Evolutionary conservation across 225 moss, liverwort and hornwort genomes (phyloP), one percentile per base, ranked within the genome.

Genomic region (Neckera pumila): DNA sequence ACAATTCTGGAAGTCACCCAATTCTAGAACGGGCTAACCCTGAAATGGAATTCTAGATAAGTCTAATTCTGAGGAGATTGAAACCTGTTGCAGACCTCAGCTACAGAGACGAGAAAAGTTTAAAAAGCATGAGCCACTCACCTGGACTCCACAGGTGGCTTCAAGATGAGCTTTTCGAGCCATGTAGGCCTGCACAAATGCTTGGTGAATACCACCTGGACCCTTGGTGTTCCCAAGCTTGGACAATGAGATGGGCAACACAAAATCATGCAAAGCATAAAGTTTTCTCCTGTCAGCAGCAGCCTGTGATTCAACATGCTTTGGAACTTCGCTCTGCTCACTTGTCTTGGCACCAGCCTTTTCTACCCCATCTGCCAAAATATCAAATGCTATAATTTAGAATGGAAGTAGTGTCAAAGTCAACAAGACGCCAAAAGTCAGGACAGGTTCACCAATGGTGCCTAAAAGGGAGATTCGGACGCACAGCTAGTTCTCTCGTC

Each of bases 131-230:
- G 59, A 67, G 59, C 43, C 67, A 74, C 75, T 89, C 60, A 94
- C 94, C 94, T 95, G 94, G 59, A 95, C 95, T 90, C 97, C 96
- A 90, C 93, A 97, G 56, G 88, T 93, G 59, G 97, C 96, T 89
- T 99, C 99, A 67, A 99, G 92, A 81, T 95, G 91, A 85, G 96
- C 96, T 89, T 97, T 97, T 71, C 99, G 93, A 89, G 95, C 86
- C 97, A 99, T 96, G 81, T 94, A 99, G 38, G 99, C 97, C 51
- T 95, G 90, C 93, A 99, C 96, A 85, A 96, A 99, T 40, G 97
- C 97, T 40, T 92, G 84, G 84, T 96, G 96, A 69, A 93, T 91
- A 79, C 96, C 97, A 80, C 95, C 96, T 79, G 94, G 89, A 69
- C 95, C 96, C 87, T 95, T 95, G 18, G 91, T 90, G 81, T 94